These are phyloP conservation scores for Oleoguttula mirabilis DNA, from an alignment of 495 filamentous ascomycete species.

Conservation along the genomic window DNA sequence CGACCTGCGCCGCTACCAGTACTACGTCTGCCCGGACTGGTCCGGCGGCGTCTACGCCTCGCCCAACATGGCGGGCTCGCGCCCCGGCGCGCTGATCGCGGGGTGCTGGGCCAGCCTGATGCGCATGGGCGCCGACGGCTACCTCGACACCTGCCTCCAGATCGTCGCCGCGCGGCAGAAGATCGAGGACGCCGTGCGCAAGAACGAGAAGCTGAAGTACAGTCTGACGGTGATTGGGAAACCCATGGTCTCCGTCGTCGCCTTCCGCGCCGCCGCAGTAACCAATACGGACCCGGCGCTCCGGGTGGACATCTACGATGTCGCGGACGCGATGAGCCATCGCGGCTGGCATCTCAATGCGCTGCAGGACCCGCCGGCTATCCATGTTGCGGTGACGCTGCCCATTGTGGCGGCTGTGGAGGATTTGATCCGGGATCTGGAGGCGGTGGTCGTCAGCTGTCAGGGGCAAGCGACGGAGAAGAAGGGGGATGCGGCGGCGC, in stretches of 20 bases:
- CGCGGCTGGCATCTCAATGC: slow-evolving; percentile 95
- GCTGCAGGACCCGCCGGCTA: slow-evolving; percentile 80
- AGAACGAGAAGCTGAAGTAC: slow-evolving; percentile 48
- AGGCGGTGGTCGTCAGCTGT: slow-evolving; percentile 65
- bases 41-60: slow-evolving; percentile 92
- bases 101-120: slow-evolving; percentile 88
- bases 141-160: slow-evolving; percentile 67
- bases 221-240: slow-evolving; percentile 74
- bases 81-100: slow-evolving; percentile 86
- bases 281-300: neutral
- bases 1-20: slow-evolving; percentile 71
- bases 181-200: slow-evolving; percentile 62
- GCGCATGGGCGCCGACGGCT: slow-evolving; percentile 77
- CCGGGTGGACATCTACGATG: slow-evolving; percentile 41
- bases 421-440: slow-evolving; percentile 61
- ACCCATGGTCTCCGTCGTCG: slow-evolving; percentile 80
- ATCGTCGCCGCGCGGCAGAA: slow-evolving; percentile 83
- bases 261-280: slow-evolving; percentile 65
- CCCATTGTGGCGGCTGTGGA: slow-evolving; percentile 75
- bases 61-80: slow-evolving; percentile 76
- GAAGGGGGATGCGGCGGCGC: slow-evolving; percentile 63
- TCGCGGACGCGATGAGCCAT: slow-evolving; percentile 48
- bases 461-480: slow-evolving; percentile 52
- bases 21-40: slow-evolving; percentile 94
- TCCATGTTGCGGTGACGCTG: slow-evolving; percentile 90